Evolutionary conservation across 2,329 filamentous ascomycete genomes (phyloP).

Genomic region (Gaeumannomyces sp.): DNA sequence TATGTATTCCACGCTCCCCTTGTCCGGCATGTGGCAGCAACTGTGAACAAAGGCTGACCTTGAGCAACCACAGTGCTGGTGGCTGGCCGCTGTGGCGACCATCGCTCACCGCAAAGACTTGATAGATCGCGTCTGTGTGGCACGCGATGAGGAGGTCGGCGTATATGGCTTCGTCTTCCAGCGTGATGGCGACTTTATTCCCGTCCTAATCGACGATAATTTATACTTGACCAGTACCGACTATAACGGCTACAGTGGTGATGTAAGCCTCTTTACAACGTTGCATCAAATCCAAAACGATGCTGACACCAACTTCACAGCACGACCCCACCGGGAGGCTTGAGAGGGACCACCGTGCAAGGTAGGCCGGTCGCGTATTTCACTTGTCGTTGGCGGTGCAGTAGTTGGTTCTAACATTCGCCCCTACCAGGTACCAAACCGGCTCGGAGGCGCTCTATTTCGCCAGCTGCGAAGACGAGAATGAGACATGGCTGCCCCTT

Average conservation of each 20-base stretch:
- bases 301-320: background rate
- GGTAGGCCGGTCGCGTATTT: background rate
- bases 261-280: background rate
- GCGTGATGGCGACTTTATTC: conserved; percentile 60
- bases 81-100: conserved; percentile 62
- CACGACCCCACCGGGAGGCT: conserved; percentile 36
- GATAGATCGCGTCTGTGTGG: conserved; percentile 62
- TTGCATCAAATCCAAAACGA: background rate
- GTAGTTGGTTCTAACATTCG: conserved; percentile 25
- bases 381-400: background rate
- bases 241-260: conserved; percentile 20
- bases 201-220: conserved; percentile 67
- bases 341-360: conserved; percentile 52
- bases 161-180: conserved; percentile 18
- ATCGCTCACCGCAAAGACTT: conserved; percentile 59
- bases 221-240: conserved; percentile 55
- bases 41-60: background rate
- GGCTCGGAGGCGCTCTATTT: conserved; percentile 66
- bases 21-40: background rate
- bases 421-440: conserved; percentile 42
- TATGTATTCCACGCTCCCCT: background rate
- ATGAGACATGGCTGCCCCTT: conserved; percentile 69
- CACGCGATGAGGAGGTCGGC: conserved; percentile 53
- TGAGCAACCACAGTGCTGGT: conserved; percentile 49
- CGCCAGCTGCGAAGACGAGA: conserved; percentile 59